phyloP scores from a whole-genome alignment of 2,329 filamentous ascomycete genomes.

The Cladosporium sp. region DNA sequence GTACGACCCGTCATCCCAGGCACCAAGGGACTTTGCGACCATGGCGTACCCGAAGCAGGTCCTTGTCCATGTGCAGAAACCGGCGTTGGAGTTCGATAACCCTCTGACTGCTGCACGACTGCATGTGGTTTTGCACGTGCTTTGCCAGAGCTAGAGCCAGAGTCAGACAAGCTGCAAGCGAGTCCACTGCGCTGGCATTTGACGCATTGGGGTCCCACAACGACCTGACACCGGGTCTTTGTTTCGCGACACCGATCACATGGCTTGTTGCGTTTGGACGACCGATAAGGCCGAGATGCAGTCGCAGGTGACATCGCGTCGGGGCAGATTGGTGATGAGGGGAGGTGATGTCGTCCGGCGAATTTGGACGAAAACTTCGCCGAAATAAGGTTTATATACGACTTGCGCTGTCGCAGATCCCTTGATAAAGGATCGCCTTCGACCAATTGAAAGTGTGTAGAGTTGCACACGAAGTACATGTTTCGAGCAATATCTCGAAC shows the following conservation, averaged over 20 bases:
- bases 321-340: not conserved
- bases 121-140: not conserved
- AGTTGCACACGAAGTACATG: no score
- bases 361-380: not conserved
- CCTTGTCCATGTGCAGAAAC: not conserved
- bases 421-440: not conserved
- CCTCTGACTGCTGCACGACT: not conserved
- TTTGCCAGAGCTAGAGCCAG: not conserved
- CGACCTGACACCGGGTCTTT: not conserved
- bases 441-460: no score
- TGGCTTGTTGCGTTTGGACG: slow-evolving; percentile 6
- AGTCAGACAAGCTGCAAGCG: not conserved
- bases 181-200: slow-evolving; percentile 3
- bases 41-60: not conserved
- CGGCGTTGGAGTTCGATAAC: not conserved
- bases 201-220: not conserved
- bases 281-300: slow-evolving; percentile 1
- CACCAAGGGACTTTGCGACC: not conserved
- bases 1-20: not conserved
- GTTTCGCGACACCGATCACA: slow-evolving; percentile 6
- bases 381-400: not conserved
- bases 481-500: no score
- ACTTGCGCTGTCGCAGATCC: not conserved
- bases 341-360: not conserved
- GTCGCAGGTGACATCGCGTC: not conserved